A percentile compares a stretch with the other conserved stretches of the same genome.
These are phyloP conservation scores for Letharia columbiana DNA, from an alignment of 495 filamentous ascomycete species.

Conservation along the genomic window DNA sequence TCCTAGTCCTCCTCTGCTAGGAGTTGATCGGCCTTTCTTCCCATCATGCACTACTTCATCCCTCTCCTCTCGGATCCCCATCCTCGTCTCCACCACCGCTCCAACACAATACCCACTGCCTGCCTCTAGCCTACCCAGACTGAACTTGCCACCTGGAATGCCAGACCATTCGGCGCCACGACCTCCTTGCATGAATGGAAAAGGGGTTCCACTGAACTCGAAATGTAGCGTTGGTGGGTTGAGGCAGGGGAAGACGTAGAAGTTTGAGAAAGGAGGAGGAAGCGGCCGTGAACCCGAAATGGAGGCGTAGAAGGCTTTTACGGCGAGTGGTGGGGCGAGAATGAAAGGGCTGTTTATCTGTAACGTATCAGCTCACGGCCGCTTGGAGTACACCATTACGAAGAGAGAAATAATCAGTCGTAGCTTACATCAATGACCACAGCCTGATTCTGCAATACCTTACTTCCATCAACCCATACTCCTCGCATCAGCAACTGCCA, in stretches of 20 bases:
- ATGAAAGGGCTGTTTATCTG: constrained; percentile 32
- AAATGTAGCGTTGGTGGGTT: constrained; percentile 29
- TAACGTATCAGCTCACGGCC: neutral
- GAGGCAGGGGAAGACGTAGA: constrained; percentile 32
- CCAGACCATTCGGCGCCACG: constrained; percentile 21
- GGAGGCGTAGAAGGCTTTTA: constrained; percentile 31
- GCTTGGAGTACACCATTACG: neutral
- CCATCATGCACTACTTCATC: constrained; percentile 22
- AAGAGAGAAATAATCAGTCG: neutral
- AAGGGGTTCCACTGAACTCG: constrained; percentile 26
- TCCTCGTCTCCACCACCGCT: constrained; percentile 30
- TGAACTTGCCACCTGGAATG: constrained; percentile 29
- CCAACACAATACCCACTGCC: constrained; percentile 33
- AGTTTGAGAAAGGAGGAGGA: constrained; percentile 27
- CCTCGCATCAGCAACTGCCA: constrained; percentile 33
- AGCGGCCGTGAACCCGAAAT: constrained; percentile 29
- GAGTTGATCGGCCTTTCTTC: constrained; percentile 12
- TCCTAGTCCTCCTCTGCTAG: constrained; percentile 19
- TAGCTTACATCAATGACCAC: constrained; percentile 27
- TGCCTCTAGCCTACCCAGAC: constrained; percentile 27
- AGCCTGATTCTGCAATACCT: constrained; percentile 31
- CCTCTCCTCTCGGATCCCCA: constrained; percentile 27
- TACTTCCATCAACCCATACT: constrained; percentile 28
- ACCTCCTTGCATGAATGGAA: constrained; percentile 27
- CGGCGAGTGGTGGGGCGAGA: constrained; percentile 32